These are phyloP conservation scores for Fomitopsis schrenkii DNA, from an alignment of 1,284 basidiomycete species.

Conservation along the genomic window DNA sequence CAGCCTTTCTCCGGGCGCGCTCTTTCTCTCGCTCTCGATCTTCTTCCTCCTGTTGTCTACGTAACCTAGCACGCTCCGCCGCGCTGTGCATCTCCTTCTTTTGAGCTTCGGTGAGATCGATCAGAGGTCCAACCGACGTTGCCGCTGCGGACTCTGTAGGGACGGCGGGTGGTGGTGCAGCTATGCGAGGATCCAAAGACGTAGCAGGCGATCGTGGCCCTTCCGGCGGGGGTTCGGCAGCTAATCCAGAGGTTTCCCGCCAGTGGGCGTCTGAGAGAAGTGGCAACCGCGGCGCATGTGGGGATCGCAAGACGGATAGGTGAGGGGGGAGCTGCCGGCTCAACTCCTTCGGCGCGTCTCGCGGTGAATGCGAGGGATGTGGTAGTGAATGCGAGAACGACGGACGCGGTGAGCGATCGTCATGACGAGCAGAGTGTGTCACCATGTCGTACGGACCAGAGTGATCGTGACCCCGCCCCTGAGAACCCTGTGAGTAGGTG, in stretches of 20 bases:
- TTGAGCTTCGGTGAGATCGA: conserved; percentile 70
- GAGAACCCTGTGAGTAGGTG: conserved; percentile 15
- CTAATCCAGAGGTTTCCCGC: not conserved
- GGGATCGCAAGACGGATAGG: conserved; percentile 11
- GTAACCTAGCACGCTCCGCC: conserved; percentile 79
- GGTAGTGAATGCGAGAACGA: conserved; percentile 18
- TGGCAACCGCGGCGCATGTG: not conserved
- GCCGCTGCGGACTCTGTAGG: conserved; percentile 29
- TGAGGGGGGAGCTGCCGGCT: conserved; percentile 34
- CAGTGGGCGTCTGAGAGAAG: not conserved
- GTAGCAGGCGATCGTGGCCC: conserved; percentile 10
- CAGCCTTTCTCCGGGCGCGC: conserved; percentile 81
- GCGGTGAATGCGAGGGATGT: conserved; percentile 6
- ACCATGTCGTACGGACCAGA: conserved; percentile 12
- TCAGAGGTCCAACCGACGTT: conserved; percentile 31
- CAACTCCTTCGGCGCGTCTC: conserved; percentile 17
- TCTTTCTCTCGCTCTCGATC: conserved; percentile 82
- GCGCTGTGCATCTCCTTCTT: conserved; percentile 88
- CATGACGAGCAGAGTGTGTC: conserved; percentile 1
- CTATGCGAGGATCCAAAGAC: conserved; percentile 8
- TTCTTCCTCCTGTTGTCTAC: conserved; percentile 82
- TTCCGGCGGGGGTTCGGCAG: conserved; percentile 8
- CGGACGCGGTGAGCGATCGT: conserved; percentile 19
- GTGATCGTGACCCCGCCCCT: conserved; percentile 14
- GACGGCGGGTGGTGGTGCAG: conserved; percentile 15